Evolutionary conservation across 805 yeast species (phyloP), one percentile per base, ranked within the genome.

Genomic region (Lipomyces yamadae): DNA sequence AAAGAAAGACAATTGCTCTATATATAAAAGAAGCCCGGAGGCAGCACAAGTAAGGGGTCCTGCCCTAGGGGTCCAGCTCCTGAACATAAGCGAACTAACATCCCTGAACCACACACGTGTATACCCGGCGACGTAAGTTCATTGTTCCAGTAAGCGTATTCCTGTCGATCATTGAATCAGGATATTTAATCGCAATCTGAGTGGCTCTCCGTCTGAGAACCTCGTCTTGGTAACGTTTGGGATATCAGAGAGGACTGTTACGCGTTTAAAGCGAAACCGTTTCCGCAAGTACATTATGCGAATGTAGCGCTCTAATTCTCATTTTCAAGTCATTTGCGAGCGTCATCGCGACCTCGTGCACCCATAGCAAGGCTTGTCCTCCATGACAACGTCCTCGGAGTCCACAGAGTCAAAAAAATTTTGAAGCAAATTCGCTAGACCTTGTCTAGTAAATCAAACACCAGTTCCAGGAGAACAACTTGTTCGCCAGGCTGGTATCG

Each of bases 251-350:
- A 50, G 32, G 54, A 29, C 29, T 3, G 32, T 50, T 29, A 6
- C 29, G 32, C 29, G 54, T 50, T 50, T 50, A 29, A 50, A 50
- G 32, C 29, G 54, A 50, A 50, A 50, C 54, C 54, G 54, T 50
- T 50, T 50, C 29, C 32, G 54, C 54, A 29, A 50, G 54, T 30
- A 50, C 32, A 11, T 50, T 50, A 32, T 50, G 54, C 32, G 54
- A 50, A 18, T 50, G 29, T 29, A 50, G 54, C 54, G 54, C 54
- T 50, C 24, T 50, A 50, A 50, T 29, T 50, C 54, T 50, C 54
- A 50, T 50, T 50, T 50, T 50, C 11, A 50, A 30, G 54, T 50
- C 54, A 30, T 29, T 15, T 50, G 29, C 6, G 54, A 50, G 54
- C 54, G 54, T 50, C 54, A 50, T 50, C 11, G 54, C 54, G 54